Conservation (phyloP, 1,139 yeast species). For the Lodderomyces oxycetoniae region DNA sequence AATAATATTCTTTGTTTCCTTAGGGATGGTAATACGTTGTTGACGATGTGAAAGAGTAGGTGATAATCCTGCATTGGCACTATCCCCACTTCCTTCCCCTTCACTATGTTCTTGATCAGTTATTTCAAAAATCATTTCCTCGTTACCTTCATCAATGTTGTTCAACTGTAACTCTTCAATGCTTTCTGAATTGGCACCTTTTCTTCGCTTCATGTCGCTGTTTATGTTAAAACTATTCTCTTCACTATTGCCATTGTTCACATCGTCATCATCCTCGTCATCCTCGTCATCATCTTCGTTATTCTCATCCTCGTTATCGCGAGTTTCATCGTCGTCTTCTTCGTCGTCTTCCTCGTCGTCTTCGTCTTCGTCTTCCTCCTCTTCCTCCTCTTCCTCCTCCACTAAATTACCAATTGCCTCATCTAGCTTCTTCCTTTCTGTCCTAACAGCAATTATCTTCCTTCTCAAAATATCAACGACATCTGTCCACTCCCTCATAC, state of each 20-base stretch:
- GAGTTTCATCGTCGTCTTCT: slow-evolving; percentile 27
- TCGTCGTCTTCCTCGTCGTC: slow-evolving; percentile 28
- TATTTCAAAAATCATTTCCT: slow-evolving; percentile 35
- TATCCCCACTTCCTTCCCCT: neutral
- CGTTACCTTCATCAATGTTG: slow-evolving; percentile 17
- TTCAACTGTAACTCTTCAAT: slow-evolving; percentile 6
- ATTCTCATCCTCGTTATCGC: slow-evolving; percentile 19
- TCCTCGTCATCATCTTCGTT: slow-evolving; percentile 13
- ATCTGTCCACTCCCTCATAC: slow-evolving; percentile 96
- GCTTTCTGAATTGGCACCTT: too few relatives aligned
- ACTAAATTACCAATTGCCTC: slow-evolving; percentile 37
- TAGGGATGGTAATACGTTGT: slow-evolving; percentile 16
- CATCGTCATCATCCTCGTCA: slow-evolving; percentile 20
- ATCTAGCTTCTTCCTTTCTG: slow-evolving; percentile 21
- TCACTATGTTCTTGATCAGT: slow-evolving; percentile 16
- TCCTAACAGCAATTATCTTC: slow-evolving; percentile 37
- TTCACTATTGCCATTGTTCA: slow-evolving; percentile 19
- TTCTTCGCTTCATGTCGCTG: too few relatives aligned
- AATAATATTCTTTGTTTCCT: slow-evolving; percentile 15
- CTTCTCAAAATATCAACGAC: slow-evolving; percentile 75
- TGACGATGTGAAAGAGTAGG: slow-evolving; percentile 11
- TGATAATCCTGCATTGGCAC: slow-evolving; percentile 1
- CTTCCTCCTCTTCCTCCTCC: slow-evolving; percentile 35
- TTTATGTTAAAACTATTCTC: slow-evolving; percentile 1
- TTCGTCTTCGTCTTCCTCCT: slow-evolving; percentile 28